These are phyloP conservation scores for Trichoderma breve DNA, from an alignment of 2,329 filamentous ascomycete genomes.

Conservation along the genomic window DNA sequence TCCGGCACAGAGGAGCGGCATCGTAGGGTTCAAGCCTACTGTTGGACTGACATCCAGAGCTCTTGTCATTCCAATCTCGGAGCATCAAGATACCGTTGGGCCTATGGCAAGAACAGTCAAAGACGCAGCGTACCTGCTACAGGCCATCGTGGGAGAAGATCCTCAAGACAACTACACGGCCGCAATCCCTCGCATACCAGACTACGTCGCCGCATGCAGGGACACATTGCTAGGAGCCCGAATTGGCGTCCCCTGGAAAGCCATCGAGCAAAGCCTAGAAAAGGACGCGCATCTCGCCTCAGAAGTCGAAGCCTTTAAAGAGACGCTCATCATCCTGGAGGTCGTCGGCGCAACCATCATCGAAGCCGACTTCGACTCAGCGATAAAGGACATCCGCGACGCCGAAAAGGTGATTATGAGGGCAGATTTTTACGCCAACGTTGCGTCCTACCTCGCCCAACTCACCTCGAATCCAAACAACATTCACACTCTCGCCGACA, in stretches of 20 bases:
- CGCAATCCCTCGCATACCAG: slow-evolving; percentile 43
- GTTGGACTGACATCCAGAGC: slow-evolving; percentile 61
- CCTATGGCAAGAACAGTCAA: slow-evolving; percentile 60
- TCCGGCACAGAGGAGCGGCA: slow-evolving; percentile 52
- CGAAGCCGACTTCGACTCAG: slow-evolving; percentile 43
- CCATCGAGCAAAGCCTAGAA: slow-evolving; percentile 39
- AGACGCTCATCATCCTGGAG: slow-evolving; percentile 48
- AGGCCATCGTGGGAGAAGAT: slow-evolving; percentile 62
- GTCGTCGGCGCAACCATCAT: slow-evolving; percentile 59
- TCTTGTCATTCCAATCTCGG: slow-evolving; percentile 63
- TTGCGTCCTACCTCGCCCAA: slow-evolving; percentile 55
- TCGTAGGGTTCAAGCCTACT: slow-evolving; percentile 67
- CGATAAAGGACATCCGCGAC: background rate
- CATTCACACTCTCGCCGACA: slow-evolving; percentile 49
- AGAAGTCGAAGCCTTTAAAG: slow-evolving; percentile 50
- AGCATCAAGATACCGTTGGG: slow-evolving; percentile 63
- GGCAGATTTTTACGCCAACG: slow-evolving; percentile 58
- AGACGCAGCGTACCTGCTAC: slow-evolving; percentile 60
- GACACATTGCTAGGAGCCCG: slow-evolving; percentile 54
- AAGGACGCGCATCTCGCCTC: slow-evolving; percentile 21
- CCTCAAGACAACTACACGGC: slow-evolving; percentile 58
- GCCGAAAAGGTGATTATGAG: slow-evolving; percentile 44
- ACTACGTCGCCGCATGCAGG: slow-evolving; percentile 60
- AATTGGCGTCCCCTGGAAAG: slow-evolving; percentile 62
- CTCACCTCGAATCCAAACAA: slow-evolving; percentile 55